A percentile compares a stretch with the other conserved stretches of the same genome.
Conservation (phyloP, 1,139 yeast genomes). For the Meyerozyma elateridarum region DNA sequence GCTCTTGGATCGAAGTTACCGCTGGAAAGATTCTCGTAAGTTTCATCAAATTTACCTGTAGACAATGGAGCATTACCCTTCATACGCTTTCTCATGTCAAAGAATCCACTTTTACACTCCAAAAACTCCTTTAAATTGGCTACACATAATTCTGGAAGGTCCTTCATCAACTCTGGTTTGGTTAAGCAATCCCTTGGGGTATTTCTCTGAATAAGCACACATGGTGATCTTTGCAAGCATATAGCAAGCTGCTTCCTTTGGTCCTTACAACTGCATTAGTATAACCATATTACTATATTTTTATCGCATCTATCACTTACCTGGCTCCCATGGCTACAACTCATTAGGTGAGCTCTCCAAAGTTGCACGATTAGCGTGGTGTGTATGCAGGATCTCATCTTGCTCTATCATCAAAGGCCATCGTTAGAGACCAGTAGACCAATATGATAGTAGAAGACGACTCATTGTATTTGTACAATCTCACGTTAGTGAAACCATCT, state of each 20-base stretch:
- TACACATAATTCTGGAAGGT: slow-evolving; percentile 83
- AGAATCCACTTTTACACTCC: slow-evolving; percentile 81
- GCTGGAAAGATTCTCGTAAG: slow-evolving; percentile 66
- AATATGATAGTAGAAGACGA: slow-evolving; percentile 19
- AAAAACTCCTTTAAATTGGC: slow-evolving; percentile 81
- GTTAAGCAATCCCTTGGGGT: slow-evolving; percentile 87
- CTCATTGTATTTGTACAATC: slow-evolving; percentile 56
- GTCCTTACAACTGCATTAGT: slow-evolving; percentile 71
- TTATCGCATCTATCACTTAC: slow-evolving; percentile 9
- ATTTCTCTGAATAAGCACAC: slow-evolving; percentile 85
- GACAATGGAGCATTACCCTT: slow-evolving; percentile 92
- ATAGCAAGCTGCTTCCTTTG: slow-evolving; percentile 90
- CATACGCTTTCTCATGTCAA: slow-evolving; percentile 88
- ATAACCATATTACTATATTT: not conserved
- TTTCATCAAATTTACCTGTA: slow-evolving; percentile 88
- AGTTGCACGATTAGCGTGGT: no score
- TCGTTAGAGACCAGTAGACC: no score
- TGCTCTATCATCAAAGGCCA: no score
- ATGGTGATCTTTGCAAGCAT: slow-evolving; percentile 92
- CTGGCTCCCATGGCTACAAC: slow-evolving; percentile 14
- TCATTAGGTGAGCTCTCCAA: not conserved
- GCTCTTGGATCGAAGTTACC: slow-evolving; percentile 81
- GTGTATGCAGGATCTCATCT: no score
- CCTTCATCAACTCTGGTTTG: slow-evolving; percentile 68
- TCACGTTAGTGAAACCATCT: slow-evolving; percentile 58